Conservation (phyloP, 73 alveolate species). For the Uronychia binucleata region DNA sequence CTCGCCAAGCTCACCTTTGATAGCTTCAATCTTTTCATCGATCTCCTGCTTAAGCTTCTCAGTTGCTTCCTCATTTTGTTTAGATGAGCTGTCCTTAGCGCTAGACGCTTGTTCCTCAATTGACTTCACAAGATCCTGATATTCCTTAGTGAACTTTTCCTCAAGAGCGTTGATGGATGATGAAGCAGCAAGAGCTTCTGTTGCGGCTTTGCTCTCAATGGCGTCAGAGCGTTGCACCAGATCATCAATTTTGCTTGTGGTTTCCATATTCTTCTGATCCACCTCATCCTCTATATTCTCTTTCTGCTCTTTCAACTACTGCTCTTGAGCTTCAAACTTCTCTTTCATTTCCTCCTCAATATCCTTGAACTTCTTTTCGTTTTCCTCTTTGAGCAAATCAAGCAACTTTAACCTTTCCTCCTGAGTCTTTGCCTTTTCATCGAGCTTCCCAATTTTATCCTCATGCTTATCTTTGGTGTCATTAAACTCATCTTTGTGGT, state of each 20-base stretch:
- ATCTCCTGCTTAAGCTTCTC: constrained; percentile 27
- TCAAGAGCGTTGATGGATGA: constrained; percentile 28
- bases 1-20: constrained; percentile 18
- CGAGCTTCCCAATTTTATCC: constrained; percentile 11
- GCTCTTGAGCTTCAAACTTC: constrained; percentile 3
- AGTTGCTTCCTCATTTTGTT: constrained; percentile 48
- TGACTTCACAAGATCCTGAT: constrained; percentile 25
- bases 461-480: constrained; percentile 8
- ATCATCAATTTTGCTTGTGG: not conserved
- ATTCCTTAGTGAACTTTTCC: constrained; percentile 48
- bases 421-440: not conserved
- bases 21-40: constrained; percentile 25
- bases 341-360: not conserved
- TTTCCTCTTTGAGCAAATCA: not conserved
- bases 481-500: constrained; percentile 14
- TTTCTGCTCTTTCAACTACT: not conserved
- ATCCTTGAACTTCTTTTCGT: not conserved
- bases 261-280: not conserved
- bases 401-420: not conserved
- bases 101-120: constrained; percentile 22
- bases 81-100: constrained; percentile 21
- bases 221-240: not conserved
- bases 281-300: not conserved
- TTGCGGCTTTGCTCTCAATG: not conserved
- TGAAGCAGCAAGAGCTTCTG: not conserved